A percentile compares a stretch with the other conserved stretches of the same genome.
These are phyloP conservation scores for Phialophora chinensis DNA, from an alignment of 2,329 filamentous ascomycete species.

Conservation along the genomic window DNA sequence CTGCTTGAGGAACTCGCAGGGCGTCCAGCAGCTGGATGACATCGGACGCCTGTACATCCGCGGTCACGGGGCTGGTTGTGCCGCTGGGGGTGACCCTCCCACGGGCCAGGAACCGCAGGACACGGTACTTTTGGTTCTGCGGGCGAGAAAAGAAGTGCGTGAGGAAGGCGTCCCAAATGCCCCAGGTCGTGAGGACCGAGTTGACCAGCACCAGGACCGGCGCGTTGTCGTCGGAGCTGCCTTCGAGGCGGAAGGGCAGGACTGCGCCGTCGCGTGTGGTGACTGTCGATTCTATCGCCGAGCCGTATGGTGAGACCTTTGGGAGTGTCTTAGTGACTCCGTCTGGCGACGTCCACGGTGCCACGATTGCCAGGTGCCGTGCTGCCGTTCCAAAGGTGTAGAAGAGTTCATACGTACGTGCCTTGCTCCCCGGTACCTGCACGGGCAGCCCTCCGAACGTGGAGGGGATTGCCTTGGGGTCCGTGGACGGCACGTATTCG, in stretches of 20 bases:
- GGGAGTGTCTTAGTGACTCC: conserved; percentile 62
- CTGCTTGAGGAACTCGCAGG: conserved; percentile 70
- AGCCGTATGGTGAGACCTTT: conserved; percentile 44
- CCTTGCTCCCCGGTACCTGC: conserved; percentile 59
- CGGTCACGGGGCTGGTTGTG: conserved; percentile 49
- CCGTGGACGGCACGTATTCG: conserved; percentile 73
- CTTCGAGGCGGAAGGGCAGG: conserved; percentile 77
- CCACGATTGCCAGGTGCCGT: conserved; percentile 64
- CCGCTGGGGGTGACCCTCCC: conserved; percentile 62
- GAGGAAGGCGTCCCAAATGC: conserved; percentile 82
- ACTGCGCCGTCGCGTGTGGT: conserved; percentile 70
- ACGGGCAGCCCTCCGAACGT: background rate
- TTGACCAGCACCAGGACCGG: conserved; percentile 79
- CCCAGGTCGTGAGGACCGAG: conserved; percentile 76
- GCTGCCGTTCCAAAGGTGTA: conserved; percentile 80
- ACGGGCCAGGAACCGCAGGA: conserved; percentile 78
- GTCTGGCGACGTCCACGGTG: conserved; percentile 63
- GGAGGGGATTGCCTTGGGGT: conserved; percentile 50
- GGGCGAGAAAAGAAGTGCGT: conserved; percentile 61
- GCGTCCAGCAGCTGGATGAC: conserved; percentile 69
- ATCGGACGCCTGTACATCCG: conserved; percentile 73
- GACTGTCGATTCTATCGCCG: conserved; percentile 69
- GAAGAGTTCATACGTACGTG: conserved; percentile 72
- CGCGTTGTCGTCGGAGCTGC: conserved; percentile 64
- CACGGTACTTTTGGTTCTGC: conserved; percentile 68